Conservation (phyloP, 805 yeast species). For the Hanseniaspora lindneri region DNA sequence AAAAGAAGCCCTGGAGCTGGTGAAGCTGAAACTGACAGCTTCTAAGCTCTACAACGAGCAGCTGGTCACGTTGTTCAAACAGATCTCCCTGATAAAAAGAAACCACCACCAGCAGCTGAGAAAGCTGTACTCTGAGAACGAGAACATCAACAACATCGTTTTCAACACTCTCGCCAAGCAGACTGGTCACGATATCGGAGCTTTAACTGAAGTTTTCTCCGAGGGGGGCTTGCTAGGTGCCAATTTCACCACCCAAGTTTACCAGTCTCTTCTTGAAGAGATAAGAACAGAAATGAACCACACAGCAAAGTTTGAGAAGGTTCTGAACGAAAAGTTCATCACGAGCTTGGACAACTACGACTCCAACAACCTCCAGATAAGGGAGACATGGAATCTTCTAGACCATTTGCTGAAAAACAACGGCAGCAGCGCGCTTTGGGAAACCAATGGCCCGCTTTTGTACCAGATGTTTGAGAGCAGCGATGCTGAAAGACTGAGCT, state of each 20-base stretch:
- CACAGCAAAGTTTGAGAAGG: conserved; percentile 35
- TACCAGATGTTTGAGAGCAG: conserved; percentile 64
- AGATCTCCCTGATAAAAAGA: conserved; percentile 38
- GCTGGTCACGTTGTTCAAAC: conserved; percentile 50
- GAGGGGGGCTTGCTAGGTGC: conserved; percentile 33
- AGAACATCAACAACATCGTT: conserved; percentile 29
- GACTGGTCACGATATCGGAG: conserved; percentile 37
- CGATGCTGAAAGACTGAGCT: conserved; percentile 49
- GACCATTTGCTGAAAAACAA: conserved; percentile 33
- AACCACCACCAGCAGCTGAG: conserved; percentile 40
- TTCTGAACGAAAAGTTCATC: conserved; percentile 43
- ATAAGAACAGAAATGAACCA: conserved; percentile 38
- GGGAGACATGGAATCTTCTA: conserved; percentile 40
- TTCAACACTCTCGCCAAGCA: conserved; percentile 29
- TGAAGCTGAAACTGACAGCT: conserved; percentile 45
- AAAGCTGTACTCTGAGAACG: conserved; percentile 26
- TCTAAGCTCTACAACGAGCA: conserved; percentile 47
- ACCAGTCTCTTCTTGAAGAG: conserved; percentile 35
- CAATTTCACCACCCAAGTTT: conserved; percentile 22
- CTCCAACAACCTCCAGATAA: conserved; percentile 43
- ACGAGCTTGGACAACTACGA: conserved; percentile 43
- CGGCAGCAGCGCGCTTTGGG: conserved; percentile 48
- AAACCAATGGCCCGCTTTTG: conserved; percentile 61
- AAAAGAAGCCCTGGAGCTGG: conserved; percentile 31
- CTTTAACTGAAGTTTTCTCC: conserved; percentile 36